Evolutionary conservation across 1,139 yeast genomes (phyloP).

Genomic region (Barnettozyma hawaiiensis): DNA sequence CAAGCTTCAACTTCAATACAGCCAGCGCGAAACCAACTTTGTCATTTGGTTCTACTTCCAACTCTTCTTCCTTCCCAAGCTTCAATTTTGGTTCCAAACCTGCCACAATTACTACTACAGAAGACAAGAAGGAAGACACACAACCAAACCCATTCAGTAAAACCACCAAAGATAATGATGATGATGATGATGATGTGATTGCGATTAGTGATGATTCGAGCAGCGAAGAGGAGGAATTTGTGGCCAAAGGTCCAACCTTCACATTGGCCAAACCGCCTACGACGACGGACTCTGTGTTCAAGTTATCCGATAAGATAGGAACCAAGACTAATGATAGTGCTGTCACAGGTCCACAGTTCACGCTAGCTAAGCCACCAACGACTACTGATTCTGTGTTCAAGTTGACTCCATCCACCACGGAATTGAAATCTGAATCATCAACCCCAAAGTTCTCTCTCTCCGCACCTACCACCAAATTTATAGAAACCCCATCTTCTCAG

Average conservation of each 20-base stretch:
- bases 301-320: constrained; percentile 31
- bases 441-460: neutral
- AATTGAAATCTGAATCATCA: neutral
- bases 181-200: constrained; percentile 14
- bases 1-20: constrained; percentile 10
- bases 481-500: neutral
- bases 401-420: constrained; percentile 31
- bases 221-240: constrained; percentile 29
- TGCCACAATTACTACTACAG: neutral
- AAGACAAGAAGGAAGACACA: neutral
- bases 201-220: constrained; percentile 29
- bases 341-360: constrained; percentile 63
- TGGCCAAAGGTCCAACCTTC: constrained; percentile 55
- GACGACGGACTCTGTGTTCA: constrained; percentile 52
- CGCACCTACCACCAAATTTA: neutral
- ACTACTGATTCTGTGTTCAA: constrained; percentile 56
- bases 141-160: neutral
- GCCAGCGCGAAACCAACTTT: constrained; percentile 2
- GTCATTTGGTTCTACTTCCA: constrained; percentile 7
- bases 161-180: too few relatives aligned
- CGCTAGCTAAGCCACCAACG: constrained; percentile 46
- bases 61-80: constrained; percentile 11
- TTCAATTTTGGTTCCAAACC: constrained; percentile 12
- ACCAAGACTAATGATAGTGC: constrained; percentile 43
- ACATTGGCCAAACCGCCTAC: constrained; percentile 47